Evolutionary conservation across 2,329 filamentous ascomycete genomes (phyloP).

Genomic region (Corniculantispora saksenae): DNA sequence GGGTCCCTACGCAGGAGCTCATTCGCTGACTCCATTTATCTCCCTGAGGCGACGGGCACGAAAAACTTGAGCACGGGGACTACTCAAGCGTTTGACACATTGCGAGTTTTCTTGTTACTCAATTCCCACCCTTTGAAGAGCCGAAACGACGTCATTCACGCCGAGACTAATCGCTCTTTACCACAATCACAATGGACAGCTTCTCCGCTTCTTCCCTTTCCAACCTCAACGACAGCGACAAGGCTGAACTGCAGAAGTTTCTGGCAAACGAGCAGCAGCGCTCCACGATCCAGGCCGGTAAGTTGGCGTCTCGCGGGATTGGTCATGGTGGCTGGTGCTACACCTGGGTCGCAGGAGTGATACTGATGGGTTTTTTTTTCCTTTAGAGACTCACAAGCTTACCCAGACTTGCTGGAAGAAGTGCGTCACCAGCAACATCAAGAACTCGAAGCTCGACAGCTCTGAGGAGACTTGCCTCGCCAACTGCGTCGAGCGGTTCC

Average conservation of each 20-base stretch:
- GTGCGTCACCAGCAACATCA: slow-evolving; percentile 77
- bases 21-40: slow-evolving; percentile 7
- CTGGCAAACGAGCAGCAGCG: slow-evolving; percentile 84
- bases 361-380: slow-evolving; percentile 18
- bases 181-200: slow-evolving; percentile 35
- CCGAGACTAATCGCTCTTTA: not conserved
- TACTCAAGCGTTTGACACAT: not conserved
- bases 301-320: slow-evolving; percentile 36
- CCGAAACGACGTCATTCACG: not conserved
- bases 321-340: slow-evolving; percentile 2
- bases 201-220: slow-evolving; percentile 64
- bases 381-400: slow-evolving; percentile 53
- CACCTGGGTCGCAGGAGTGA: not conserved
- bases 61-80: not conserved
- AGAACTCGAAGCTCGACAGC: slow-evolving; percentile 70
- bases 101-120: not conserved
- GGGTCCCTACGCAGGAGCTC: not conserved
- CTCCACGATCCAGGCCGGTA: slow-evolving; percentile 64
- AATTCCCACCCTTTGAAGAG: not conserved
- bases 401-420: slow-evolving; percentile 91
- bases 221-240: slow-evolving; percentile 78
- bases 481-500: slow-evolving; percentile 92
- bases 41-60: not conserved
- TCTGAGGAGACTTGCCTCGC: slow-evolving; percentile 80
- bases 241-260: slow-evolving; percentile 84